A percentile compares a stretch with the other conserved stretches of the same genome.
phyloP scores from a whole-genome alignment of 306 rosid species.

The Quercus variabilis region DNA sequence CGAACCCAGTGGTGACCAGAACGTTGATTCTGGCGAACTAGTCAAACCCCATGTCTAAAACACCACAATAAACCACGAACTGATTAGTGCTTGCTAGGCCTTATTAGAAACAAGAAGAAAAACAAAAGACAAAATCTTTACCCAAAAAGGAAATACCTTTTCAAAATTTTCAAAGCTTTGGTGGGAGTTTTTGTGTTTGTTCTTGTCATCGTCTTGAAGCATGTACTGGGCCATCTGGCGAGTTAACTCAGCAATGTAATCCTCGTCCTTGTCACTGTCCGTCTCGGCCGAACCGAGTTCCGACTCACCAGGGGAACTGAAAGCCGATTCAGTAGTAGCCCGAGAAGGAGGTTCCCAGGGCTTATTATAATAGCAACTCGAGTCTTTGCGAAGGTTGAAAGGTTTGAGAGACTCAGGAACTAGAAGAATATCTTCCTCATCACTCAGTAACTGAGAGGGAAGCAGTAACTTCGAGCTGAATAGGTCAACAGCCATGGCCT shows the following conservation, averaged over 20 bases:
- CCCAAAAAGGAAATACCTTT: constrained; percentile 24
- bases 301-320: constrained; percentile 10
- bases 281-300: constrained; percentile 19
- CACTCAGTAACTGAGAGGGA: constrained; percentile 22
- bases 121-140: background rate
- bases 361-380: background rate
- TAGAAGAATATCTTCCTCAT: constrained; percentile 10
- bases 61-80: background rate
- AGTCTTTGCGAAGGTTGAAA: background rate
- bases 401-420: background rate
- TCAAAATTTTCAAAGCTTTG: constrained; percentile 20
- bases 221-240: constrained; percentile 51
- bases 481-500: constrained; percentile 42
- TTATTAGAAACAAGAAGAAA: no score
- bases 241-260: constrained; percentile 51
- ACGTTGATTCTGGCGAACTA: constrained; percentile 39
- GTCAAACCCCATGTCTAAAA: constrained; percentile 43
- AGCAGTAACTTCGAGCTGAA: constrained; percentile 26
- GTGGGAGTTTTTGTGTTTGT: background rate
- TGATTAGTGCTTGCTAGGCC: no score
- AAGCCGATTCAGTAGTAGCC: background rate
- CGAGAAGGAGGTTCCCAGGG: background rate
- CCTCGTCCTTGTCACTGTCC: constrained; percentile 33
- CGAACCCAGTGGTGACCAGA: constrained; percentile 48
- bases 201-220: constrained; percentile 36